A percentile compares a stretch with the other conserved stretches of the same genome.
These are phyloP conservation scores for Hortiboletus campestris DNA, from an alignment of 768 basidiomycete genomes.

Conservation along the genomic window DNA sequence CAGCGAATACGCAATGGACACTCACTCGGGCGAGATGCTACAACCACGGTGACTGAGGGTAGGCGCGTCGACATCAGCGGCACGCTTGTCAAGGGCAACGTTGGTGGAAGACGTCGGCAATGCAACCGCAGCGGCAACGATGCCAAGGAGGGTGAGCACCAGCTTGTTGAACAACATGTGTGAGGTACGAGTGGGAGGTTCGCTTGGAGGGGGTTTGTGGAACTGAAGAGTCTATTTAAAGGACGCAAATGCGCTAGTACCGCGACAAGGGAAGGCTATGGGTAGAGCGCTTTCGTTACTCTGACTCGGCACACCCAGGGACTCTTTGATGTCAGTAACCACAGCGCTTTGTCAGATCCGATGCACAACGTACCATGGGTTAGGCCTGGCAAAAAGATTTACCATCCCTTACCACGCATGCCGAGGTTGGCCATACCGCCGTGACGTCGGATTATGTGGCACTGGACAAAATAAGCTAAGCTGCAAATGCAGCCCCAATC, in stretches of 20 bases:
- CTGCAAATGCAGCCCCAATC: too few relatives aligned
- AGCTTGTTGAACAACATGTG: slow-evolving; percentile 11
- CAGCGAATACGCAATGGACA: neutral
- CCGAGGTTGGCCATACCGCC: neutral
- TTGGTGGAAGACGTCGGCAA: neutral
- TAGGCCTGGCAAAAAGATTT: too few relatives aligned
- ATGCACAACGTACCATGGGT: too few relatives aligned
- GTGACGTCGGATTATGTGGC: neutral
- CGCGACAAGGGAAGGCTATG: too few relatives aligned
- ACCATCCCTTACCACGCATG: too few relatives aligned
- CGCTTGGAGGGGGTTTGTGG: too few relatives aligned
- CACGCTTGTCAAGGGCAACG: neutral
- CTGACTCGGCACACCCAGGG: neutral
- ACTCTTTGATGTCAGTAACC: neutral
- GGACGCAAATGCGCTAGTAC: neutral
- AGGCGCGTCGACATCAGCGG: neutral
- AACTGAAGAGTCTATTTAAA: neutral
- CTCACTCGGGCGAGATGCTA: neutral
- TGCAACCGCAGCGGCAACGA: neutral
- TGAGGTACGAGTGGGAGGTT: neutral
- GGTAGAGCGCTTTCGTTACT: neutral
- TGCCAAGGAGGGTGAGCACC: neutral
- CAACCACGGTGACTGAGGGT: neutral
- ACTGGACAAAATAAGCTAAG: too few relatives aligned
- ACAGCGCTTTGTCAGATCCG: neutral